phyloP scores from a whole-genome alignment of 1,139 yeast species.

The Pichia sp. region DNA sequence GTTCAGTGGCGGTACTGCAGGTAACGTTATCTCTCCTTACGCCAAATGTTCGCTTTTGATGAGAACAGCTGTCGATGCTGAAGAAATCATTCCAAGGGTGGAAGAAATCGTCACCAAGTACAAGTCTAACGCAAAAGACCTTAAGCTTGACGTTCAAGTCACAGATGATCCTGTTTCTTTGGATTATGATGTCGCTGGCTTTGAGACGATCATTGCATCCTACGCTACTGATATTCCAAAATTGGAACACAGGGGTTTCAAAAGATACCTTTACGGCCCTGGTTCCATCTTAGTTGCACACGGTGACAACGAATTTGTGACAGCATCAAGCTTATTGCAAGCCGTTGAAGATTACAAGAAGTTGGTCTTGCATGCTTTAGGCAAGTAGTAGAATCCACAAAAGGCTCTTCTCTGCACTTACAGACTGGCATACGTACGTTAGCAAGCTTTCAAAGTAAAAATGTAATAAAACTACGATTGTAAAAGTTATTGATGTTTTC shows the following conservation, averaged over 20 bases:
- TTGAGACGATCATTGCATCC: slow-evolving; percentile 50
- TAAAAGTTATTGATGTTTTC: slow-evolving; percentile 13
- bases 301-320: slow-evolving; percentile 55
- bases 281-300: slow-evolving; percentile 68
- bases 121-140: slow-evolving; percentile 13
- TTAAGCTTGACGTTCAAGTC: slow-evolving; percentile 16
- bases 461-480: neutral
- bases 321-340: slow-evolving; percentile 44
- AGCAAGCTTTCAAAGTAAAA: too few species aligned
- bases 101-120: slow-evolving; percentile 34
- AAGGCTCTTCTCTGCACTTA: too few species aligned
- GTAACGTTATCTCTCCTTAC: slow-evolving; percentile 60
- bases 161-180: slow-evolving; percentile 43
- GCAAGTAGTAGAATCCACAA: neutral
- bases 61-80: slow-evolving; percentile 51
- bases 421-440: too few species aligned
- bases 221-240: slow-evolving; percentile 67
- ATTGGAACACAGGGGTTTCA: slow-evolving; percentile 37
- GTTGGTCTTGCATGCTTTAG: slow-evolving; percentile 35
- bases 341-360: slow-evolving; percentile 57
- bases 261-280: slow-evolving; percentile 62
- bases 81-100: slow-evolving; percentile 38
- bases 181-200: slow-evolving; percentile 61
- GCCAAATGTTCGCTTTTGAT: slow-evolving; percentile 50
- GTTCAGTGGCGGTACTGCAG: slow-evolving; percentile 58